Conservation (phyloP, 2,329 filamentous ascomycete species). For the Helotiales sp. region DNA sequence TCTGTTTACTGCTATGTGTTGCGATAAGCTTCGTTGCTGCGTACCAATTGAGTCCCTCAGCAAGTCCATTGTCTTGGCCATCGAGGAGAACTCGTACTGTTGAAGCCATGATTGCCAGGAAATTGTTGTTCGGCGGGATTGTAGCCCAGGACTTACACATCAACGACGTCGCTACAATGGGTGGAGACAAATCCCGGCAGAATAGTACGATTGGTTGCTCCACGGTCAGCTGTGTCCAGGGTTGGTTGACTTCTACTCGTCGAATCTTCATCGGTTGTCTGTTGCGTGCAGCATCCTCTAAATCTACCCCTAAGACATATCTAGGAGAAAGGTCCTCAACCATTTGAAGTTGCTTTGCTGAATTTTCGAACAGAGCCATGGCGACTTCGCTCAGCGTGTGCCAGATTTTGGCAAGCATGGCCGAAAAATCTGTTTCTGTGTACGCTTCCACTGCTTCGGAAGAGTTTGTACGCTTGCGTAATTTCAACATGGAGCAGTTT, state of each 20-base stretch:
- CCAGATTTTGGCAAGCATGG: slow-evolving; percentile 3
- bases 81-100: background rate
- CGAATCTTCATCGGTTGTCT: background rate
- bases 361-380: background rate
- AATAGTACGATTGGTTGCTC: slow-evolving; percentile 2
- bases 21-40: background rate
- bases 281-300: background rate
- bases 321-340: background rate
- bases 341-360: background rate
- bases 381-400: slow-evolving; percentile 4
- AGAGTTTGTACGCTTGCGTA: background rate
- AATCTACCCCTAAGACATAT: slow-evolving; percentile 6
- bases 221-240: slow-evolving; percentile 6
- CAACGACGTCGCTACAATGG: background rate
- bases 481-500: background rate
- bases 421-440: background rate
- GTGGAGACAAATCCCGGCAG: background rate
- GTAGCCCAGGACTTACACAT: background rate
- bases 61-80: background rate
- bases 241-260: background rate
- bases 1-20: background rate
- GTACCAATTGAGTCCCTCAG: background rate
- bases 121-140: background rate
- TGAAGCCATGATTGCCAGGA: background rate
- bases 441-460: background rate